Evolutionary conservation across 2,329 filamentous ascomycete genomes (phyloP), one percentile per base, ranked within the genome.

Genomic region (Clonostachys solani): DNA sequence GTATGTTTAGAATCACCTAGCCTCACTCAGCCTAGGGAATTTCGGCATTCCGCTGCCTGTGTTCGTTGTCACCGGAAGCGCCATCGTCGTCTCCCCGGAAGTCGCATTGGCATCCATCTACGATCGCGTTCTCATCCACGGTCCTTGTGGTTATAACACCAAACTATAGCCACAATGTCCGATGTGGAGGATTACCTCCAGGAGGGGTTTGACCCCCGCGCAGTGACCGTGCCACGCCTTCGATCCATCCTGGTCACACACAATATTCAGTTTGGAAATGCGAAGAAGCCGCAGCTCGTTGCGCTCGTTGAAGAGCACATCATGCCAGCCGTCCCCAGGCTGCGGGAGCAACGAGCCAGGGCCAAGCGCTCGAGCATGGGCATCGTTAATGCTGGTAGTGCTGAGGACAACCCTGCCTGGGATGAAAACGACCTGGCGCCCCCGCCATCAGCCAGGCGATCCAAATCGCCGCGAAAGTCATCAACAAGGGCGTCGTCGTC

Each of bases 221-320:
- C 80, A 53, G 80, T 97, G 53, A 97, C 91, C 2, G 84, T 97
- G 44, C 91, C 94, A 29, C 87, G 87, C 42, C 75, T 99, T 57
- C 89, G 94, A 59, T 92, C 88, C 43, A 95, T 97, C 54, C 82
- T 99, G 49, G 88, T 97, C 59, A 87, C 84, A 54, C 89, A 99
- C 71, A 87, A 91, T 62, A 75, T 97, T 59, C 72, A 83, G 36
- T 97, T 96, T 63, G 85, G 89, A 0, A 92, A 85, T 5, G 91
- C 94, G 12, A 99, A 97, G 72, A 99, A 99, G 72, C 73, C 83
- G 0, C 86, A 95, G 61, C 82, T 99, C 18, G 77, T 99, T 50
- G 83, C 87, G 8, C 82, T 97, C 42, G 91, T 99, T 67, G 84
- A 86, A 60, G 76, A 87, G 33, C 74, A 94, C 52, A 79, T 99